Conservation (phyloP, 1,139 yeast species). For the Saccharomyces hybrid region DNA sequence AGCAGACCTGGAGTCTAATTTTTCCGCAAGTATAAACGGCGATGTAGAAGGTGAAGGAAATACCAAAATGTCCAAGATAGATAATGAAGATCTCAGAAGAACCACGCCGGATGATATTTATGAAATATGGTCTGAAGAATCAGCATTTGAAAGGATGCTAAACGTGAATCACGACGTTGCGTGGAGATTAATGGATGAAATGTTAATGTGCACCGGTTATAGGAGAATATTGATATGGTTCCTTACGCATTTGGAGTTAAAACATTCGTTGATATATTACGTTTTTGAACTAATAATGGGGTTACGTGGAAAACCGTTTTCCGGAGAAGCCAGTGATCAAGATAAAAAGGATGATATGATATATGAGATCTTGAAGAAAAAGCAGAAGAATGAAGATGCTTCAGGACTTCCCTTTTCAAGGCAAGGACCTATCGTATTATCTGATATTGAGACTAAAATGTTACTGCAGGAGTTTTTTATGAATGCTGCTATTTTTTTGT, state of each 20-base stretch:
- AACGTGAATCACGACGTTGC: constrained; percentile 41
- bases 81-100: constrained; percentile 10
- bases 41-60: constrained; percentile 11
- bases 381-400: not conserved
- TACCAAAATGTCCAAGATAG: constrained; percentile 2
- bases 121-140: constrained; percentile 37
- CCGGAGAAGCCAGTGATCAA: constrained; percentile 14
- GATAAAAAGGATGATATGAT: constrained; percentile 12
- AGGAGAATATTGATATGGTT: constrained; percentile 62
- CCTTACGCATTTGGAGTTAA: constrained; percentile 49
- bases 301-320: constrained; percentile 39
- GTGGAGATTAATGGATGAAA: constrained; percentile 54
- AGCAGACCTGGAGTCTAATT: constrained; percentile 16
- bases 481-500: constrained; percentile 45
- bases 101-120: constrained; percentile 48
- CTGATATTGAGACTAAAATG: constrained; percentile 56
- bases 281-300: constrained; percentile 54
- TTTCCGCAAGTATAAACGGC: not conserved
- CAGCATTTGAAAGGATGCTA: constrained; percentile 39
- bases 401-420: constrained; percentile 40
- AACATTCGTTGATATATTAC: constrained; percentile 51
- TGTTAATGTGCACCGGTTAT: constrained; percentile 57
- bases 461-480: constrained; percentile 61
- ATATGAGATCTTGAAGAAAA: not conserved
- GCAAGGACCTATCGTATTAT: constrained; percentile 44